Conservation (phyloP, 164 flowering plant genomes). For the Litsea cubeba region DNA sequence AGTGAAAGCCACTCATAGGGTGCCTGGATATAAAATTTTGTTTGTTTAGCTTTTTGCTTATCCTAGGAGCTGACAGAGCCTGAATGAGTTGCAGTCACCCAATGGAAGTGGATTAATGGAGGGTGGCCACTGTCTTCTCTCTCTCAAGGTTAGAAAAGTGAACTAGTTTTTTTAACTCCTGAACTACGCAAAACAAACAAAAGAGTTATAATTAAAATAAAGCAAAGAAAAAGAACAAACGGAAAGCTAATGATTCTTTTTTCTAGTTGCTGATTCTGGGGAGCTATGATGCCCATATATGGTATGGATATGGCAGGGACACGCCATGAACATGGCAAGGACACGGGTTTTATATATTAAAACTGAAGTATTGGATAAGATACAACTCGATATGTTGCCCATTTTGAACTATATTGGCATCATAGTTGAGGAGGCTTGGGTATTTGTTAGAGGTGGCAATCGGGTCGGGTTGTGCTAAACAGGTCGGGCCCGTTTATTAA, state of each 20-base stretch:
- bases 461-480: no score
- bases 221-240: background rate
- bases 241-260: no score
- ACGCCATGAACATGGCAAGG: background rate
- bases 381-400: background rate
- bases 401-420: background rate
- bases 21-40: background rate
- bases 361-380: no score
- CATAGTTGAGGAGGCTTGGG: no score
- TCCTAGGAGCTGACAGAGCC: background rate
- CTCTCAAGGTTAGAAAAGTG: background rate
- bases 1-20: background rate
- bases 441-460: no score
- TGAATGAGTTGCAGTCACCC: background rate
- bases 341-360: no score
- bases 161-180: background rate
- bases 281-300: background rate
- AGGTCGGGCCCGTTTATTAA: no score
- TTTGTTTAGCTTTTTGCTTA: background rate
- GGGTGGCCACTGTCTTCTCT: constrained; percentile 6
- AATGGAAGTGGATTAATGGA: background rate
- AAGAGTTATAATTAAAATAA: background rate
- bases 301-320: no score
- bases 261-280: no score
- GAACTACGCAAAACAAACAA: background rate